These are phyloP conservation scores for Tephrocybe sp. DNA, from an alignment of 768 basidiomycete genomes.

Conservation along the genomic window DNA sequence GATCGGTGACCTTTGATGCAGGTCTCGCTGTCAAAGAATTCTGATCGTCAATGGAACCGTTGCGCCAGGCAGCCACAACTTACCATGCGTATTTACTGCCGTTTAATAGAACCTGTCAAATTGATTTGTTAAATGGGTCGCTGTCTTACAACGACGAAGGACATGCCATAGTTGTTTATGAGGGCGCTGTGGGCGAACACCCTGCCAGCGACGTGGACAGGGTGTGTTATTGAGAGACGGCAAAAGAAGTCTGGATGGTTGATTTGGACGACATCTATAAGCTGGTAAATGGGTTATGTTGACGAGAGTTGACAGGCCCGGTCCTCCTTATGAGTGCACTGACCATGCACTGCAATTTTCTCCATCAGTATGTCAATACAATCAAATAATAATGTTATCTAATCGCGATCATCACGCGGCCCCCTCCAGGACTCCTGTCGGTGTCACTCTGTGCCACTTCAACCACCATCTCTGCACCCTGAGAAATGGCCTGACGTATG, in stretches of 20 bases:
- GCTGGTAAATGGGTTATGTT: slow-evolving; percentile 39
- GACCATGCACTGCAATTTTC: slow-evolving; percentile 30
- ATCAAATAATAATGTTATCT: slow-evolving; percentile 15
- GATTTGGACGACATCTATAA: slow-evolving; percentile 47
- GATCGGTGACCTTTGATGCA: slow-evolving; percentile 96
- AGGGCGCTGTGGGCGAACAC: slow-evolving; percentile 23
- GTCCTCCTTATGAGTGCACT: slow-evolving; percentile 36
- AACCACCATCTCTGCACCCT: no score
- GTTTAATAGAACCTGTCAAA: slow-evolving; percentile 61
- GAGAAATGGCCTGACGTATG: no score
- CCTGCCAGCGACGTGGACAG: slow-evolving; percentile 58
- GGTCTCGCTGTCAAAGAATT: slow-evolving; percentile 60
- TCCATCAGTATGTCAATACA: slow-evolving; percentile 9
- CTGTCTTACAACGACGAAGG: neutral
- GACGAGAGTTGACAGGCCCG: slow-evolving; percentile 52
- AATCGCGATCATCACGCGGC: slow-evolving; percentile 5
- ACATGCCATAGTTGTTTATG: slow-evolving; percentile 15
- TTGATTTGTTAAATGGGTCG: neutral
- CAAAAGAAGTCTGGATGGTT: slow-evolving; percentile 26
- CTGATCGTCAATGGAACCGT: slow-evolving; percentile 6
- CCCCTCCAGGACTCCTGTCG: no score
- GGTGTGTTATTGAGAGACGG: slow-evolving; percentile 49
- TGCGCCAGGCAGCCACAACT: slow-evolving; percentile 21
- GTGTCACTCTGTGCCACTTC: no score
- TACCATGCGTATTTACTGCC: slow-evolving; percentile 84